Percentiles rank a stretch among this genome's conserved stretches.
These are phyloP conservation scores for Nakataea oryzae DNA, from an alignment of 2,329 filamentous ascomycete species.

Conservation along the genomic window DNA sequence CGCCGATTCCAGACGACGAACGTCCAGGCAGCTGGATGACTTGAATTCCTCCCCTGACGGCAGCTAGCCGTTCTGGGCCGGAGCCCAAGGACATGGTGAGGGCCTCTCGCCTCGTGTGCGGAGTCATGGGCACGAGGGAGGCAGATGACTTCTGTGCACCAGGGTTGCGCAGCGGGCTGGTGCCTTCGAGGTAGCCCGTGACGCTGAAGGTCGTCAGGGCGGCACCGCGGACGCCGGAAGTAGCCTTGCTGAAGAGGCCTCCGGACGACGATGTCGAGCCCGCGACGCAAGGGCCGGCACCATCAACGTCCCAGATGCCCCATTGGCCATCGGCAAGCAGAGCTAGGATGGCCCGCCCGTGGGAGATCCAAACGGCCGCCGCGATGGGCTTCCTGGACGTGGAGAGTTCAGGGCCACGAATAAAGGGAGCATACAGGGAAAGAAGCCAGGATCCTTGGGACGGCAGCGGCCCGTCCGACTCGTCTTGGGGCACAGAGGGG, in stretches of 20 bases:
- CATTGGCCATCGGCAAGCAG: conserved; percentile 55
- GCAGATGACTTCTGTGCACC: conserved; percentile 25
- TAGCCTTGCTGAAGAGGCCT: conserved; percentile 37
- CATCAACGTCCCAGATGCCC: conserved; percentile 59
- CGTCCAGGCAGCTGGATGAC: conserved; percentile 33
- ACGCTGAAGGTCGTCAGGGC: conserved; percentile 47
- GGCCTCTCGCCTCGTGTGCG: conserved; percentile 46
- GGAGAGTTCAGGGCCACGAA: conserved; percentile 31
- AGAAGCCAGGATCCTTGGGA: conserved; percentile 54
- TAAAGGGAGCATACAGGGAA: conserved; percentile 49
- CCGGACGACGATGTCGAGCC: conserved; percentile 6
- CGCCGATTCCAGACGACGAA: conserved; percentile 29
- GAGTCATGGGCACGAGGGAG: conserved; percentile 55
- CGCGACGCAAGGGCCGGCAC: conserved; percentile 32
- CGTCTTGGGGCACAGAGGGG: conserved; percentile 40
- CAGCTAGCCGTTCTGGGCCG: conserved; percentile 38
- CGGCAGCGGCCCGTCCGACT: conserved; percentile 39
- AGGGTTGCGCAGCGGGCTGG: conserved; percentile 39
- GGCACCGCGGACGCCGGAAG: conserved; percentile 43
- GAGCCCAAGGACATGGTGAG: conserved; percentile 30
- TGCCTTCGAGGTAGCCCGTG: conserved; percentile 50
- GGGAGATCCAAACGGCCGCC: conserved; percentile 50
- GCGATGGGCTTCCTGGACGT: conserved; percentile 45
- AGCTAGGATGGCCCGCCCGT: conserved; percentile 47
- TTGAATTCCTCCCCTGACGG: conserved; percentile 41